Base-by-base conservation (phyloP, 2,329 filamentous ascomycete genomes). In the Thermothelomyces thermophilus region DNA sequence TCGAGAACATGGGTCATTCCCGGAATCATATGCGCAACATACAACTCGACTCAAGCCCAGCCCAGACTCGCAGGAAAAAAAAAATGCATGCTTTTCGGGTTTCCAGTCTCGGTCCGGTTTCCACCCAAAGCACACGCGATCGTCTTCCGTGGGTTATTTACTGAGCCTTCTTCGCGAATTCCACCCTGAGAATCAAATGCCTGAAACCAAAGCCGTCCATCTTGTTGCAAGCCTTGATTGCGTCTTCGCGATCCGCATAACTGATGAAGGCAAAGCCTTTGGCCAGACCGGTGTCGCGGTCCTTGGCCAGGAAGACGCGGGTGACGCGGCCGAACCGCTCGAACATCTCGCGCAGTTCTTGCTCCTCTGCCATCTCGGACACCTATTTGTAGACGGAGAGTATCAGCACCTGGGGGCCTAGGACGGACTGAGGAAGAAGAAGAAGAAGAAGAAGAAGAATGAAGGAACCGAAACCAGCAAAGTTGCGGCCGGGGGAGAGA, bases 241-340 rank as follows among this genome's bases (percentile, higher is more conserved):
- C 93, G 70, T 98, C 93, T 60, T 77, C 71, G 61, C 93, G 79
- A 69, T 98, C 93, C 53, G 86, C 87, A 66, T 93, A 98, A 70
- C 88, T 95, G 77, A 98, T 95, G 70, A 98, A 98, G 22, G 94
- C 94, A 69, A 98, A 98, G 56, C 93, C 93, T 82, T 98, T 98
- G 62, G 93, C 93, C 68, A 91, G 76, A 54, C 90, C 88, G 35
- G 93, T 98, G 64, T 98, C 93, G 67, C 93, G 79, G 74, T 98
- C 93, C 79, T 96, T 97, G 63, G 93, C 93, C 64, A 98, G 73
- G 79, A 98, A 98, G 44, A 98, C 93, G 70, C 93, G 84, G 50
- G 91, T 97, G 66, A 98, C 93, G 61, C 90, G 87, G 65, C 93
- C 93, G 69, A 93, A 96, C 61, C 93, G 83, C 75, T 95, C 90